Base-by-base conservation (phyloP, 2,329 filamentous ascomycete species). In the Fusarium mexicanum region DNA sequence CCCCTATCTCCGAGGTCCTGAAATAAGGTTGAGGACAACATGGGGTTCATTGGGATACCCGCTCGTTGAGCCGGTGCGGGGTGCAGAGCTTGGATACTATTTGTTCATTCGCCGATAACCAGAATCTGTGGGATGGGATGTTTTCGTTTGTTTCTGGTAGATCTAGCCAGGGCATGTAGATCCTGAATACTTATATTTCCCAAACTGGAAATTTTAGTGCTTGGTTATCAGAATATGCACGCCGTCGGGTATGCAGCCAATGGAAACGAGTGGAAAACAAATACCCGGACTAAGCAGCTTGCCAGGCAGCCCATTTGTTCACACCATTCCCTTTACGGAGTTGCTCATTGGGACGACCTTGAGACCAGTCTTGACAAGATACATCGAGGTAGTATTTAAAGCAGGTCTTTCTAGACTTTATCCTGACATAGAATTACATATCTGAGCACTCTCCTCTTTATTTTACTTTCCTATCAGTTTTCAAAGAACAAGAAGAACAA, bases 381-480 rank as follows among this genome's bases (percentile, higher is more conserved):
- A 7, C 4, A 26, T n/a, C 5, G 14, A 20, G 59, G 10, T 18
- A 43, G 31, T 57, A 62, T 44, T 57, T 62, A 62, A 57, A 62
- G n/a, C 13, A 37, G 48, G 16, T 2, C 31, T 37, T 44, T 61
- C 37, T 55, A 20, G 14, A 33, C 17, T 44, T 20, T 16, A 24
- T 10, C 4, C 10, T 4, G 6, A 17, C 22, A n/a, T 1, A 26
- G 2, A 24, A 43, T 10, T 33, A 12, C 20, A 57, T 5, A 24
- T 20, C 17, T 20, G 2, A 22, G 16, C 17, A 33, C 26, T 0
- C 12, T 33, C 17, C 8, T 11, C 2, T 26, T 16, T 13, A 22
- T 4, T 16, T 22, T 24, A 17, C 7, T 10, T 58, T 29, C 22
- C 14, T 3, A 12, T 24, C 13, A 17, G 8, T 1, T 24, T 16